Percentiles rank a stretch among this genome's conserved stretches.
phyloP scores from a whole-genome alignment of 768 basidiomycete genomes.

The Boletus sp. region DNA sequence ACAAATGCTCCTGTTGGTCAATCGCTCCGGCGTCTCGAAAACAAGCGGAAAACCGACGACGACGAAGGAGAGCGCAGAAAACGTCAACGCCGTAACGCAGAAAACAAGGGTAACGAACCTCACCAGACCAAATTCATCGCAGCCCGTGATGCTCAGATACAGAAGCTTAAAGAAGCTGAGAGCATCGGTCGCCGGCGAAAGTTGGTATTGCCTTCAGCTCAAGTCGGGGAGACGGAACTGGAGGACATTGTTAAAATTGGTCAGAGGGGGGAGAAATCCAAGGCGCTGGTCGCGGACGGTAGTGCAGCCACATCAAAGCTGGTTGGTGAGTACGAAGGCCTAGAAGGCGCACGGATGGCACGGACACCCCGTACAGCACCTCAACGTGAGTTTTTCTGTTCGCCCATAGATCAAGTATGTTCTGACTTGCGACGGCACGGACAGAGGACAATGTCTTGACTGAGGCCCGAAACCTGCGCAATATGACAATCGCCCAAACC shows the following conservation, averaged over 20 bases:
- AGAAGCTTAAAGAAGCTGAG: slow-evolving; percentile 96
- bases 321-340: slow-evolving; percentile 87
- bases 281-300: slow-evolving; percentile 78
- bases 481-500: slow-evolving; percentile 90
- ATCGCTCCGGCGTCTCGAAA: slow-evolving; percentile 86
- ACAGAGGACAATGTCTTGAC: slow-evolving; percentile 94
- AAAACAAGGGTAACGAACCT: slow-evolving; percentile 63
- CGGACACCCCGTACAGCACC: slow-evolving; percentile 93
- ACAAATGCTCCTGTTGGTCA: slow-evolving; percentile 90
- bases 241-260: slow-evolving; percentile 99
- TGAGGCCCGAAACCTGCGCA: slow-evolving; percentile 93
- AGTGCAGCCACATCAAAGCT: slow-evolving; percentile 83
- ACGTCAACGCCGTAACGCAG: slow-evolving; percentile 65
- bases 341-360: slow-evolving; percentile 87
- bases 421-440: slow-evolving; percentile 7
- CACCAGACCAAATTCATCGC: slow-evolving; percentile 94
- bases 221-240: slow-evolving; percentile 91
- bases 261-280: slow-evolving; percentile 84
- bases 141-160: slow-evolving; percentile 97
- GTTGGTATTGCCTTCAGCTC: slow-evolving; percentile 80
- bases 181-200: slow-evolving; percentile 87
- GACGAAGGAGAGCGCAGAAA: slow-evolving; percentile 94
- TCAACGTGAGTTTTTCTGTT: slow-evolving; percentile 64
- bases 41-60: slow-evolving; percentile 91
- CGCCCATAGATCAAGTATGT: slow-evolving; percentile 1